A percentile compares a stretch with the other conserved stretches of the same genome.
Conservation (phyloP, 2,329 filamentous ascomycete genomes). For the Fusarium acutatum region DNA sequence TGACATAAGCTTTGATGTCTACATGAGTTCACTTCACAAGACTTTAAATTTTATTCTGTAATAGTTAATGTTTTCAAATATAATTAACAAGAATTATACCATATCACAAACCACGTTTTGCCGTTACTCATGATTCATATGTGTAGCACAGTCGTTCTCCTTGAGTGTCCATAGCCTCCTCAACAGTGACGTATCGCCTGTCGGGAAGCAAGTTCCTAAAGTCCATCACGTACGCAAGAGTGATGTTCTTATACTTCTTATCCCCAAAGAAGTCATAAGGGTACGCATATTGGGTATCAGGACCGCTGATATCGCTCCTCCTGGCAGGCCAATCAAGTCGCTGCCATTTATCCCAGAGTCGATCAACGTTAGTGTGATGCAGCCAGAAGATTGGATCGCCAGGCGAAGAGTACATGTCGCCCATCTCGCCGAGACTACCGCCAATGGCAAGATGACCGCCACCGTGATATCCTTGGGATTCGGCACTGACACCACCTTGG, state of each 20-base stretch:
- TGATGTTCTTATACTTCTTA: neutral
- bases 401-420: neutral
- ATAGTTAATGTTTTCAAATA: neutral
- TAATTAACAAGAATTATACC: neutral
- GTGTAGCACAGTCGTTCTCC: neutral
- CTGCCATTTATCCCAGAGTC: neutral
- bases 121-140: neutral
- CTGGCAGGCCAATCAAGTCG: neutral
- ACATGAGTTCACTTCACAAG: neutral
- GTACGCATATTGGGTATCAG: neutral
- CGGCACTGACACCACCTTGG: neutral
- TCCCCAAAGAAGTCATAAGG: neutral
- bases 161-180: neutral
- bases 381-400: neutral
- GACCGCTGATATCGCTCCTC: neutral
- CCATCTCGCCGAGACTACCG: neutral
- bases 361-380: neutral
- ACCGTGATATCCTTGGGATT: neutral
- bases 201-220: neutral
- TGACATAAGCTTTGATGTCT: neutral
- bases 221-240: neutral
- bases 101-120: rapidly evolving
- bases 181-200: neutral
- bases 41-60: neutral
- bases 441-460: neutral